Evolutionary conservation across 2,329 filamentous ascomycete species (phyloP), one percentile per base, ranked within the genome.

Genomic region (Boeremia exigua): DNA sequence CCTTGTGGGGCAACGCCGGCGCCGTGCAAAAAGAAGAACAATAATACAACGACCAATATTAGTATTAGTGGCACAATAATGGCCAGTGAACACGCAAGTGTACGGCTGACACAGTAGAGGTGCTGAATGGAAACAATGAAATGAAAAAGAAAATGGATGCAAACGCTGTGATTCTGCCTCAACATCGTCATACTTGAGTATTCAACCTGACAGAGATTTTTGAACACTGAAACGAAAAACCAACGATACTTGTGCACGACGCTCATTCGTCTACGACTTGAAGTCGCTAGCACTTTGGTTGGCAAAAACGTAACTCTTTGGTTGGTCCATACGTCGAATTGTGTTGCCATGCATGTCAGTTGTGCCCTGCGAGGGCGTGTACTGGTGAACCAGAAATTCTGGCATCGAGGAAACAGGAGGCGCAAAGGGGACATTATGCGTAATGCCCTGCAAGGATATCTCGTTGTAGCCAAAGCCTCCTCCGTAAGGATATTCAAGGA

Each of bases 271-370:
- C 33, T 48, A 57, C 5, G 54, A 52, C 34, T 49, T 60, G 61
- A 80, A 81, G 60, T 80, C 76, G 56, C 74, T 71, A 1, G 79
- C 78, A 9, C 76, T 76, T 53, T 79, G 77, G 44, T 81, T 81
- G 40, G 78, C 77, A 52, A 82, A 82, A 14, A 78, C 78, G 60
- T 79, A 82, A 54, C 72, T 79, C 67, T 80, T 81, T 2, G 75
- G 62, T 57, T 73, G 65, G n/a, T 68, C 65, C 23, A 66, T 60
- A 29, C 66, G 66, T n/a, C 68, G 69, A 32, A 69, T 54, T 11
- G 70, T 43, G 11, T 63, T 63, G 43, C 62, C 65, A 42, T 71
- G 62, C 39, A 75, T 48, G 42, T 67, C 78, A 27, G 42, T 46
- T 4, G 72, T 59, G n/a, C 73, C 74, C 14, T 77, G 71, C 17